Evolutionary conservation across 75 land plant genomes (phyloP).

Genomic region (Pinus albicaulis): DNA sequence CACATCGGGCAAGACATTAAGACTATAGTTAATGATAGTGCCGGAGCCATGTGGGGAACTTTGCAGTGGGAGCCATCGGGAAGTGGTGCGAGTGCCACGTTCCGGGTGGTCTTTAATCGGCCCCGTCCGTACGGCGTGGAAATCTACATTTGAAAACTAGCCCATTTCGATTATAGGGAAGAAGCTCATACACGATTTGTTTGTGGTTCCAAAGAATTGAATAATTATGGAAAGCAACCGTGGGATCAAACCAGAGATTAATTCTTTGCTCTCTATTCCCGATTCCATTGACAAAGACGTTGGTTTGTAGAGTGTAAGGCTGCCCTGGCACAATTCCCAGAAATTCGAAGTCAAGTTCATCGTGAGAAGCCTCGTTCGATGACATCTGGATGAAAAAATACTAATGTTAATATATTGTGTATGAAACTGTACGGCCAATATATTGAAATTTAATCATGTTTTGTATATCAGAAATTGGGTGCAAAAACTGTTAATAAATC

Average conservation of each 20-base stretch:
- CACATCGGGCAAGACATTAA: too few relatives aligned
- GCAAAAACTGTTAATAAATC: neutral
- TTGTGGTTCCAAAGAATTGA: constrained; percentile 57
- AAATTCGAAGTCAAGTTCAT: constrained; percentile 72
- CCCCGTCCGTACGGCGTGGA: too few relatives aligned
- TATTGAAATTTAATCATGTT: neutral
- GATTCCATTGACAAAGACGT: constrained; percentile 41
- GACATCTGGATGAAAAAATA: constrained; percentile 16
- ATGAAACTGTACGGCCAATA: neutral
- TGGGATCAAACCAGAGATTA: constrained; percentile 64
- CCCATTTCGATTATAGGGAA: neutral
- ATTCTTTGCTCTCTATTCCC: constrained; percentile 58
- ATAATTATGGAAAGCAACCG: constrained; percentile 49
- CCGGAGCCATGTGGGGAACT: too few relatives aligned
- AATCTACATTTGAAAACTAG: too few relatives aligned
- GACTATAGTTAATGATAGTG: too few relatives aligned
- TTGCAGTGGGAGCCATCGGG: too few relatives aligned
- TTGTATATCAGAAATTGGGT: neutral
- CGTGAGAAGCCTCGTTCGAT: constrained; percentile 25
- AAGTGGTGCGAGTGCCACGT: too few relatives aligned
- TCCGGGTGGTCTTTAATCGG: too few relatives aligned
- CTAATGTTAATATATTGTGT: neutral
- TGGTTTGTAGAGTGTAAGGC: constrained; percentile 50
- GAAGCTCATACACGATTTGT: constrained; percentile 41
- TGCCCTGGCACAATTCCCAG: constrained; percentile 40